A percentile compares a stretch with the other conserved stretches of the same genome.
Evolutionary conservation across 2,329 filamentous ascomycete species (phyloP).

Genomic region (Exophiala spinifera): DNA sequence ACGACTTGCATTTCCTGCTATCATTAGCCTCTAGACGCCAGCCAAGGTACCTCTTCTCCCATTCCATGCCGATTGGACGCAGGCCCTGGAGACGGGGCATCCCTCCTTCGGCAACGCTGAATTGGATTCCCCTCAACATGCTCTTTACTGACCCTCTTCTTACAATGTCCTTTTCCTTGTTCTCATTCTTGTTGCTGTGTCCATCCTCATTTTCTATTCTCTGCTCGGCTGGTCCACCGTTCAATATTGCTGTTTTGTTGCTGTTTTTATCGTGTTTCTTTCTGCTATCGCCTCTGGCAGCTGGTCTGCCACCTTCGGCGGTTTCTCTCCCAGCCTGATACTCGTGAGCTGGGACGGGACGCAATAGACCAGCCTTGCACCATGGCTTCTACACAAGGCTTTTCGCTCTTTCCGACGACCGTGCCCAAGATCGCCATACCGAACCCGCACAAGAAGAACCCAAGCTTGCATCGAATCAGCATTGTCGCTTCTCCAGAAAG

Average conservation of each 20-base stretch:
- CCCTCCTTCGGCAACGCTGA: not conserved
- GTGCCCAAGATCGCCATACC: constrained; percentile 27
- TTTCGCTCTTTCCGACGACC: constrained; percentile 24
- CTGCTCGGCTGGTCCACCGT: constrained; percentile 13
- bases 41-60: constrained; percentile 16
- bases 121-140: not conserved
- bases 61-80: constrained; percentile 9
- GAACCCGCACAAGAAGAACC: constrained; percentile 26
- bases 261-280: constrained; percentile 9
- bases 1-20: constrained; percentile 20
- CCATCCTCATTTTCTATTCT: constrained; percentile 12
- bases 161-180: not conserved
- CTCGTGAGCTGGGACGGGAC: not conserved
- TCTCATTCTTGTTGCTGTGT: not conserved
- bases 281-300: constrained; percentile 10
- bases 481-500: constrained; percentile 13
- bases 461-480: constrained; percentile 26
- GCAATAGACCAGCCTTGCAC: constrained; percentile 8
- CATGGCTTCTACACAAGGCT: constrained; percentile 21
- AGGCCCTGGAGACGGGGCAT: constrained; percentile 2
- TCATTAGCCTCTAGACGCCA: constrained; percentile 24
- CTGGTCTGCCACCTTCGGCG: constrained; percentile 18
- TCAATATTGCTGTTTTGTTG: constrained; percentile 16
- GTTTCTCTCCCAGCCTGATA: not conserved
- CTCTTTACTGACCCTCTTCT: not conserved